A percentile compares a stretch with the other conserved stretches of the same genome.
Evolutionary conservation across 768 basidiomycete species (phyloP).

Genomic region (Suillus hirtellus): DNA sequence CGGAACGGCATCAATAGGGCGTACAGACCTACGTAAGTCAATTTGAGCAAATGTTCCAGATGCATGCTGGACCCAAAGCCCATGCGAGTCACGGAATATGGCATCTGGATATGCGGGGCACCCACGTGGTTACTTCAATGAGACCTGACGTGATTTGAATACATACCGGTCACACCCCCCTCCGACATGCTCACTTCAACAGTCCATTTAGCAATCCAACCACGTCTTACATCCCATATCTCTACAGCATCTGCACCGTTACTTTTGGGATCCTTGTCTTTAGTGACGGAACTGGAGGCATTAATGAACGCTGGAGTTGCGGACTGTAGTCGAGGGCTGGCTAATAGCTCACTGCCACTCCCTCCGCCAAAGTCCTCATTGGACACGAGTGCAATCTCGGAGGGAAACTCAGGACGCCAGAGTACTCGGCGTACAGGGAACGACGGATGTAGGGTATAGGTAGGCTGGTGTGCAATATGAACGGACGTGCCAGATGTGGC

Average conservation of each 20-base stretch:
- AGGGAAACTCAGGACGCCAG: conserved; percentile 78
- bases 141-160: neutral
- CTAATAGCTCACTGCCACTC: conserved; percentile 22
- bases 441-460: conserved; percentile 72
- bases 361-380: conserved; percentile 54
- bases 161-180: conserved; percentile 72
- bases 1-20: conserved; percentile 67
- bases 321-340: conserved; percentile 31
- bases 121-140: neutral
- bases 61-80: conserved; percentile 70
- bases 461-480: conserved; percentile 63
- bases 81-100: conserved; percentile 67
- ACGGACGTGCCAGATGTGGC: conserved; percentile 36
- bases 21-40: conserved; percentile 64
- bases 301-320: conserved; percentile 23
- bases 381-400: conserved; percentile 74
- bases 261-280: conserved; percentile 18
- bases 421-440: conserved; percentile 71
- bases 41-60: conserved; percentile 81
- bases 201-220: conserved; percentile 83
- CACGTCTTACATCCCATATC: conserved; percentile 84
- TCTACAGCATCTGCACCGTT: conserved; percentile 56
- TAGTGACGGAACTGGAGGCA: conserved; percentile 11
- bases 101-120: conserved; percentile 47
- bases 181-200: conserved; percentile 64